phyloP scores from a whole-genome alignment of 495 filamentous ascomycete genomes.

The Penicillium egyptiacum region DNA sequence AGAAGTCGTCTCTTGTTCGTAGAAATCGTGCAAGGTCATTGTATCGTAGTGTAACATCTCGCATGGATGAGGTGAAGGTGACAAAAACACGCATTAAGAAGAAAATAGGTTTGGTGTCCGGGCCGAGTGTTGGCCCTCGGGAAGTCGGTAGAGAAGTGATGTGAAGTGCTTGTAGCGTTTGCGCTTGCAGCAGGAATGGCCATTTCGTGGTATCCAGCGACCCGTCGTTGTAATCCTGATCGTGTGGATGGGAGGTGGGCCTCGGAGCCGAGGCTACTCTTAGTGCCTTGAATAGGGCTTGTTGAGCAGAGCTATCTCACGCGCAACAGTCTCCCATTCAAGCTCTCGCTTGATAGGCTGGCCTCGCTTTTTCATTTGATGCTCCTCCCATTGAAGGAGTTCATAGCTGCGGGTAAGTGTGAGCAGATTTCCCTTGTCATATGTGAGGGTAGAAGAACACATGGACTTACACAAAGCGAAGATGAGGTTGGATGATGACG shows the following conservation, averaged over 20 bases:
- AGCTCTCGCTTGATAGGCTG: conserved; percentile 66
- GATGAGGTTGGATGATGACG: conserved; percentile 70
- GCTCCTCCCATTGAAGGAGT: conserved; percentile 93
- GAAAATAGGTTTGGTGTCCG: not conserved
- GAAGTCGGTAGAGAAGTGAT: not conserved
- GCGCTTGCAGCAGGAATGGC: not conserved
- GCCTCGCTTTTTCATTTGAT: conserved; percentile 46
- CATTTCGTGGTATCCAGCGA: not conserved
- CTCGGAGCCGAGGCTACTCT: not conserved
- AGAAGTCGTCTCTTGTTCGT: conserved; percentile 20
- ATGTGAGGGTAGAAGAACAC: not conserved
- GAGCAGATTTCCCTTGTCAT: conserved; percentile 12
- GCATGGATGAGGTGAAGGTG: not conserved
- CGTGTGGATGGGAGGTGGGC: not conserved
- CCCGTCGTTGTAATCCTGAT: not conserved
- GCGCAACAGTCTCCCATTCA: conserved; percentile 84
- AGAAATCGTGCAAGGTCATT: conserved; percentile 24
- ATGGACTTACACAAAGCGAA: conserved; percentile 60
- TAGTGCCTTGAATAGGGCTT: conserved; percentile 70
- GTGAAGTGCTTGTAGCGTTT: not conserved
- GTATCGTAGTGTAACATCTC: conserved; percentile 10
- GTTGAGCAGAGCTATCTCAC: conserved; percentile 95
- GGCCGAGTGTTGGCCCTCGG: not conserved
- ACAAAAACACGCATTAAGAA: not conserved
- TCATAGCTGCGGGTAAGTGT: conserved; percentile 41